Base-by-base conservation (phyloP, 768 basidiomycete species). In the Leucocoprinus leucothites region DNA sequence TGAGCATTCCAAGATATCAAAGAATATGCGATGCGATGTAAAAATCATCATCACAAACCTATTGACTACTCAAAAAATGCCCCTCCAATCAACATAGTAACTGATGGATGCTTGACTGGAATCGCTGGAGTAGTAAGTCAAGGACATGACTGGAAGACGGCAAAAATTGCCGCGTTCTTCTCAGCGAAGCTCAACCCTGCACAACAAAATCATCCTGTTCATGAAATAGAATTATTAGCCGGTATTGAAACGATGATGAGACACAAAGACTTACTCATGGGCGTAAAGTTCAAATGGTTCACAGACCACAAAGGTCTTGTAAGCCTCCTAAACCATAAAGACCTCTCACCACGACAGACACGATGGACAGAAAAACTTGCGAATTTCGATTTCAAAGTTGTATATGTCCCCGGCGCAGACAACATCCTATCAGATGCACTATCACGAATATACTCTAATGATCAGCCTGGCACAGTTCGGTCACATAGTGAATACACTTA, bases 181-280 rank as follows among this genome's bases (percentile, higher is more conserved):
- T 75, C 70, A 0, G 71, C 68, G 0, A 76, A 74, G 44, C 56
- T 75, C 3, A 71, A 64, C 16, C 26, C 66, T 0, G 67, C 73
- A 0, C 72, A 76, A 48, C 71, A 71, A 19, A 75, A 75, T 38
- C 75, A 76, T 34, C 63, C 71, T 1, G 69, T 71, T 0, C 74
- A 75, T 24, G 71, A 76, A 48, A 68, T 70, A 6, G 72, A 77
- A 31, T 61, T 76, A 60, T 51, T 76, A 0, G 71, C 69, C 0
- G 70, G 70, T 0, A 58, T 75, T 0, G 72, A 75, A 36, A 66
- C 69, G 0, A 67, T 75, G 67, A 56, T 69, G 3, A 34, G 64
- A 0, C 65, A 69, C 25, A 35, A 58, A 0, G 66, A 70, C 34
- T 59, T 72, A 3, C 38, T 76, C 1, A 67, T 66, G 24, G 75